Base-by-base conservation (phyloP, 2,329 filamentous ascomycete genomes). In the Phaeophleospora eucalypticola region DNA sequence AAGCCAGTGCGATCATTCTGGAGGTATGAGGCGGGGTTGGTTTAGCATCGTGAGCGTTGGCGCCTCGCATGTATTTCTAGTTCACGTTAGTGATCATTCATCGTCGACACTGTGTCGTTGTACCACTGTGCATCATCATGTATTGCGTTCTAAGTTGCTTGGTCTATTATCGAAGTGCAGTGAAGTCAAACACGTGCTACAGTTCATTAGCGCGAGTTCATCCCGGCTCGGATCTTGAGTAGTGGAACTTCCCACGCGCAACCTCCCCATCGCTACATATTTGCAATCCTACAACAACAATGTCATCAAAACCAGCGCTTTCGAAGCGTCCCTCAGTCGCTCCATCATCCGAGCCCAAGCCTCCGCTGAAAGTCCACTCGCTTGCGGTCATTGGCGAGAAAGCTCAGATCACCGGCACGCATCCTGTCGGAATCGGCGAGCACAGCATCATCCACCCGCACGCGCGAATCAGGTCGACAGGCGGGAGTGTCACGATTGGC, bases 391-490 rank as follows among this genome's bases (percentile, higher is more conserved):
- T 78, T 42, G 71, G 72, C 4, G 70, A 73, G 35, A 73, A 74
- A 56, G 73, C 70, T 2, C 63, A 69, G 29, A 60, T 76, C 15
- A 80, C 69, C n/a, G 93, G 93, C 54, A 82, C 79, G 2, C 79
- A 94, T 64, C 83, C 82, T 1, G 87, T 98, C 53, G 84, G 81
- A 36, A 82, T 97, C 53, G 84, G 84, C 46, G 77, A 86, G 18
- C 83, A 89, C 61, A 84, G 82, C 3, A 80, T 96, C 4, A 71
- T 98, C n/a, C 91, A 97, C 61, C 90, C 93, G 1, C 87, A 90
- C 40, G 81, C 84, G 14, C 82, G 62, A 41, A 63, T 76, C 21
- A 65, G 63, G 32, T 71, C 71, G 33, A 62, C 65, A 1, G 45
- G 65, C 15, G 70, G 68, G n/a, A 65, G 66, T 1, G 69, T 76